Conservation (phyloP, 169 alveolate genomes). For the Plasmodium chabaudi region DNA sequence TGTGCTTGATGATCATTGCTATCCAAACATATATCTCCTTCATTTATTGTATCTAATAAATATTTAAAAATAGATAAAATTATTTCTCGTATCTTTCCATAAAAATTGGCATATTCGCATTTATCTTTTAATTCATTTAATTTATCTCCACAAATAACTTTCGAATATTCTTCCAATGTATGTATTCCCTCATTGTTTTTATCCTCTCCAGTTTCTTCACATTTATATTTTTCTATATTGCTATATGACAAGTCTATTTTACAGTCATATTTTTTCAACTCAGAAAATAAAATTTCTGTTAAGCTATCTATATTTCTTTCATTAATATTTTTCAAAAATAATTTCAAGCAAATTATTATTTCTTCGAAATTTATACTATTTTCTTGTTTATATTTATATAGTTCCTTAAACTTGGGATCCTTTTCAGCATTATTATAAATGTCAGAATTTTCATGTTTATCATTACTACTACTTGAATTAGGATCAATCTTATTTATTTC, state of each 20-base stretch:
- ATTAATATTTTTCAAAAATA: constrained; percentile 52
- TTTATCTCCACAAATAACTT: constrained; percentile 13
- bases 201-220: background rate
- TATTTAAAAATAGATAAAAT: constrained; percentile 62
- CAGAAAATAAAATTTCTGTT: constrained; percentile 35
- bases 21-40: constrained; percentile 17
- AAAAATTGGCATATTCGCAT: constrained; percentile 21
- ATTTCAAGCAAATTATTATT: constrained; percentile 26
- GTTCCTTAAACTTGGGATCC: background rate
- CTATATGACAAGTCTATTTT: constrained; percentile 38
- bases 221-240: constrained; percentile 15
- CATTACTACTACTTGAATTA: background rate
- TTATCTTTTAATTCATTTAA: constrained; percentile 24
- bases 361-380: constrained; percentile 35
- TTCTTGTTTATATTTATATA: background rate
- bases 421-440: background rate
- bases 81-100: constrained; percentile 63
- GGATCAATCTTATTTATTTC: background rate
- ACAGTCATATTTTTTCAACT: constrained; percentile 33
- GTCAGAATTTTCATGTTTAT: background rate
- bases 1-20: constrained; percentile 7
- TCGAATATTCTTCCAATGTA: constrained; percentile 14
- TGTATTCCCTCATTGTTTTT: background rate
- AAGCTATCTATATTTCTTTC: constrained; percentile 47
- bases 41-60: constrained; percentile 47